Evolutionary conservation across 2,329 filamentous ascomycete genomes (phyloP).

Genomic region (Scopulariopsis brevicaulis): DNA sequence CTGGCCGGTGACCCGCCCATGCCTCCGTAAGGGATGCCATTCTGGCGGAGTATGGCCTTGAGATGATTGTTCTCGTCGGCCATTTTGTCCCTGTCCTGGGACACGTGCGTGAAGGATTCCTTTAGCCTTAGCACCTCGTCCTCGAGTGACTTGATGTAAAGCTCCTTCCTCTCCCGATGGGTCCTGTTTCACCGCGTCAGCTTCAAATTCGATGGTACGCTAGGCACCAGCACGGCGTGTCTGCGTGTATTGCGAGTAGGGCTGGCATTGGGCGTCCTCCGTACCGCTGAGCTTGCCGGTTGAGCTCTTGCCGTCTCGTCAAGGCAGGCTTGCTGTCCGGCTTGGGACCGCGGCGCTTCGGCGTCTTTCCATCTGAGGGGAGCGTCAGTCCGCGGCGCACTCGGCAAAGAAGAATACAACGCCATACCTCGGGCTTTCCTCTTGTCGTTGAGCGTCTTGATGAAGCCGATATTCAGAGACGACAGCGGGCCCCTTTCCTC

Average conservation of each 20-base stretch:
- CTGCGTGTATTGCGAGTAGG: not conserved
- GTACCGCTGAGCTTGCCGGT: slow-evolving; percentile 90
- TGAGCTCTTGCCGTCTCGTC: slow-evolving; percentile 85
- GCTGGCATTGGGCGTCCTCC: not conserved
- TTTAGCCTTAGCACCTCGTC: slow-evolving; percentile 83
- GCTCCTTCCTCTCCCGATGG: slow-evolving; percentile 90
- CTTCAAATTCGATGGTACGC: not conserved
- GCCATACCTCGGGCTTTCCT: slow-evolving; percentile 60
- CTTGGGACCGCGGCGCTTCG: slow-evolving; percentile 87
- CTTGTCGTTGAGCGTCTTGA: slow-evolving; percentile 61
- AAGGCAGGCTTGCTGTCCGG: slow-evolving; percentile 92
- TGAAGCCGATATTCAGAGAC: slow-evolving; percentile 45
- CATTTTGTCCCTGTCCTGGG: slow-evolving; percentile 65
- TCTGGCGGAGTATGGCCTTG: slow-evolving; percentile 41
- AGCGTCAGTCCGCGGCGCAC: not conserved
- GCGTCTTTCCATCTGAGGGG: slow-evolving; percentile 61
- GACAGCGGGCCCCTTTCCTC: slow-evolving; percentile 27
- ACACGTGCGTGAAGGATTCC: slow-evolving; percentile 65
- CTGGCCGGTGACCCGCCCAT: slow-evolving; percentile 33
- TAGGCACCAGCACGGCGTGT: not conserved
- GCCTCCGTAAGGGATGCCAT: slow-evolving; percentile 29
- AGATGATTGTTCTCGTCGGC: slow-evolving; percentile 72
- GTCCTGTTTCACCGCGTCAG: slow-evolving; percentile 47
- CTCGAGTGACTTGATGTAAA: slow-evolving; percentile 90
- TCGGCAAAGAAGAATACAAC: not conserved